Evolutionary conservation across 371 early-diverging fungal species (phyloP), one percentile per base, ranked within the genome.

Genomic region (Gilbertella persicaria): DNA sequence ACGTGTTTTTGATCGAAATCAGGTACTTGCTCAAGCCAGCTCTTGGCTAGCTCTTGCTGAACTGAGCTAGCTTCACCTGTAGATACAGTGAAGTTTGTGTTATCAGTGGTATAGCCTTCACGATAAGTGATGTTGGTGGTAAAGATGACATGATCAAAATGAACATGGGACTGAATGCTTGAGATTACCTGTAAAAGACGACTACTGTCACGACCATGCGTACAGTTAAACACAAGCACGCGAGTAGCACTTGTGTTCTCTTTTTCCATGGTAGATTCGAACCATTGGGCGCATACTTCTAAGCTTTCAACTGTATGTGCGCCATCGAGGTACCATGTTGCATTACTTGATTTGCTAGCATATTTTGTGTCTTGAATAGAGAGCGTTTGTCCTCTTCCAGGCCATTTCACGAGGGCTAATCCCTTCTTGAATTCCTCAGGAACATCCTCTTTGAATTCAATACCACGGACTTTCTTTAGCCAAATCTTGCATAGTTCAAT

Each of bases 301-400:
- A 94, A 78, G 63, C 93, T 92, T 64, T 97, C 97, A 7, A 73
- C 66, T 0, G 98, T 98, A 61, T 98, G 98, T 0, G 98, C 98
- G 17, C 98, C 98, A 67, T 98, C 98, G 37, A 95, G 67, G 64
- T 78, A 89, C 87, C 90, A 96, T 2, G 62, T 78, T 1, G 85
- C 60, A 10, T 75, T 49, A n/a, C 63, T 66, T 13, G 78, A 52
- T 17, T 57, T 51, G 20, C 82, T 62, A 14, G 59, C 66, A 43
- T 71, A 73, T 37, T 71, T 75, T 14, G 79, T 79, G 5, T 69
- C 62, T 16, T 46, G 17, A 0, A 69, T 45, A 8, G 40, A 13
- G 5, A 79, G 28, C 29, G 68, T 64, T 60, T 98, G 95, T 13
- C 89, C 86, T 52, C 98, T 86, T 3, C 98, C 98, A 0, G 96